phyloP scores from a whole-genome alignment of 164 flowering plant species.

The Liriodendron chinense region DNA sequence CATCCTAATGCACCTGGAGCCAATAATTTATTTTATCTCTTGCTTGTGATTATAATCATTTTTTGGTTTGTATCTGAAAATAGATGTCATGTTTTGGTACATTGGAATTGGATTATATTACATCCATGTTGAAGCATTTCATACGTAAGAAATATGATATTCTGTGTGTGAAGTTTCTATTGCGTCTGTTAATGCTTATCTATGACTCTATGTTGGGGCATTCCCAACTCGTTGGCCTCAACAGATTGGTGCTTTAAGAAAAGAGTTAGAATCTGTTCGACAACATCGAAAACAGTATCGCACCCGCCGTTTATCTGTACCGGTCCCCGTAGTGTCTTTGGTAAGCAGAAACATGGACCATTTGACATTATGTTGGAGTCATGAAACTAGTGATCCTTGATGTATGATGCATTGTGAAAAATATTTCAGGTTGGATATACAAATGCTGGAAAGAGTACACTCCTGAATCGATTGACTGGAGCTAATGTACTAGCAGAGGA shows the following conservation, averaged over 20 bases:
- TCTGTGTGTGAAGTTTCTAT: not conserved
- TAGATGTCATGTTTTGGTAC: not conserved
- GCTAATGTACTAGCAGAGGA: slow-evolving; percentile 94
- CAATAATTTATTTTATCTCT: not conserved
- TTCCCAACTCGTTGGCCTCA: slow-evolving; percentile 6
- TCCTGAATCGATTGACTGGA: slow-evolving; percentile 81
- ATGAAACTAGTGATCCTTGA: not conserved
- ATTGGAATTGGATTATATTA: not conserved
- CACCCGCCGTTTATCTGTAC: slow-evolving; percentile 70
- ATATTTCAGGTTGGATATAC: slow-evolving; percentile 83
- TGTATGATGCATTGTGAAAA: slow-evolving; percentile 2
- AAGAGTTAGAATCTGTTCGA: slow-evolving; percentile 88
- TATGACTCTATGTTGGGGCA: not conserved
- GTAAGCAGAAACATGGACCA: slow-evolving; percentile 31
- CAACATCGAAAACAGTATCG: slow-evolving; percentile 86
- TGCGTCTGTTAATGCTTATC: not conserved
- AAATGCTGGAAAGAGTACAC: slow-evolving; percentile 98
- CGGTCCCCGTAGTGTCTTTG: slow-evolving; percentile 93
- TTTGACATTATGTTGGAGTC: not conserved
- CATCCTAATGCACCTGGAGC: not conserved
- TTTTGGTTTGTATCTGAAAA: too few relatives aligned
- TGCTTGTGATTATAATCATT: not conserved
- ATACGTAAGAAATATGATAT: not conserved
- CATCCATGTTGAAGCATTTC: not conserved
- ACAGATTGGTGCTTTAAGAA: slow-evolving; percentile 76